Conservation (phyloP, 805 yeast genomes). For the Candida anglica region DNA sequence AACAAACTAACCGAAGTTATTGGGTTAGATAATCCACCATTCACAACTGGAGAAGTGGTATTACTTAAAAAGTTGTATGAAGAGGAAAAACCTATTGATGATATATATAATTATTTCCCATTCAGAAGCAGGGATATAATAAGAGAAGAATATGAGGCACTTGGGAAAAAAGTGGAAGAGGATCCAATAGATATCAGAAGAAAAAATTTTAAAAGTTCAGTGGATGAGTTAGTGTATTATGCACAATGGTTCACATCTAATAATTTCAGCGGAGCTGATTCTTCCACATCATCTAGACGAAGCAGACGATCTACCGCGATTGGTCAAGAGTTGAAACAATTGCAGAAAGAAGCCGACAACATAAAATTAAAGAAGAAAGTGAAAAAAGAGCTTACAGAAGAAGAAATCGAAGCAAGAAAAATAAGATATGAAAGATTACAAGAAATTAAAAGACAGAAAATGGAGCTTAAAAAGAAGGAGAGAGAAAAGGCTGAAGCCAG, state of each 20-base stretch:
- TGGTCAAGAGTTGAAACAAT: constrained; percentile 10
- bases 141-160: neutral
- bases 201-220: too few species aligned
- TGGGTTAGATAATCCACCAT: neutral
- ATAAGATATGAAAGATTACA: constrained; percentile 6
- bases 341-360: constrained; percentile 10
- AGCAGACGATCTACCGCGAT: constrained; percentile 9
- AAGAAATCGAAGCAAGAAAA: constrained; percentile 9
- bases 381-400: constrained; percentile 9
- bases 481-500: constrained; percentile 4
- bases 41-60: neutral
- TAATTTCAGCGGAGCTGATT: constrained; percentile 3
- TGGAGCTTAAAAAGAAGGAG: constrained; percentile 3
- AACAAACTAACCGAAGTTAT: neutral
- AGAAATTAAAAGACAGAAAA: constrained; percentile 4
- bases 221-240: constrained; percentile 32
- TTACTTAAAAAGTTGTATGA: neutral
- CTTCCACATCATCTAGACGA: constrained; percentile 7
- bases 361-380: constrained; percentile 4
- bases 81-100: neutral
- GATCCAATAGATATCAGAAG: neutral
- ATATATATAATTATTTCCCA: neutral
- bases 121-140: too few species aligned
- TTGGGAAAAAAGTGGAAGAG: neutral
- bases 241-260: constrained; percentile 34